Conservation (phyloP, 2,329 filamentous ascomycete species). For the Claviceps arundinis region DNA sequence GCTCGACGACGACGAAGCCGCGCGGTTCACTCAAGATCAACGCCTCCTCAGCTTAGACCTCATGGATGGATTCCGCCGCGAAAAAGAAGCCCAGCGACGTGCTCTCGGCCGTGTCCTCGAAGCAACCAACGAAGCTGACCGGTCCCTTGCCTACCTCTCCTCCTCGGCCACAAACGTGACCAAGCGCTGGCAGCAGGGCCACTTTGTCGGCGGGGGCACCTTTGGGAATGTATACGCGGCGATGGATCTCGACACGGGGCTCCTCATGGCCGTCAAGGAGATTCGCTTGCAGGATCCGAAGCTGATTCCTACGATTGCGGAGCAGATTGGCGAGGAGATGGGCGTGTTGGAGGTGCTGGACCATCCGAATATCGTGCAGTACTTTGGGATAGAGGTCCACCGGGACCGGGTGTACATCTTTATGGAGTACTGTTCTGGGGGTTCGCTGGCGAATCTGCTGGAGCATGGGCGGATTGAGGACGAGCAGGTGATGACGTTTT, state of each 20-base stretch:
- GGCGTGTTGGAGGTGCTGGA: slow-evolving; percentile 87
- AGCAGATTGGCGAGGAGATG: slow-evolving; percentile 95
- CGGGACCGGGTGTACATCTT: slow-evolving; percentile 99
- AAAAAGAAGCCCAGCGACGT: slow-evolving; percentile 73
- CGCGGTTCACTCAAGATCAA: slow-evolving; percentile 58
- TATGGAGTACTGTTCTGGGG: slow-evolving; percentile 98
- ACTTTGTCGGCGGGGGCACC: slow-evolving; percentile 90
- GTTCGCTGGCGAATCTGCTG: slow-evolving; percentile 75
- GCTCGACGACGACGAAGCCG: slow-evolving; percentile 75
- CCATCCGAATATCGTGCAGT: slow-evolving; percentile 94
- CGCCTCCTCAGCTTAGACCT: slow-evolving; percentile 59
- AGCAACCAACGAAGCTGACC: slow-evolving; percentile 88
- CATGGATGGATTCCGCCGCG: slow-evolving; percentile 66
- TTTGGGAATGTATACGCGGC: slow-evolving; percentile 96
- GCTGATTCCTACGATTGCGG: slow-evolving; percentile 83
- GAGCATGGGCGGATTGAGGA: slow-evolving; percentile 97
- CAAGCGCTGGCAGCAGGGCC: slow-evolving; percentile 96
- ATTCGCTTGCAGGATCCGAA: slow-evolving; percentile 95
- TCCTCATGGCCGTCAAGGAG: slow-evolving; percentile 97
- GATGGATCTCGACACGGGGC: slow-evolving; percentile 91
- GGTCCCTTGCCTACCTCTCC: slow-evolving; percentile 84
- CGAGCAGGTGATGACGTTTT: slow-evolving; percentile 94
- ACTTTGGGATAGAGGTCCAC: slow-evolving; percentile 96
- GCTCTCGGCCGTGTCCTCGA: slow-evolving; percentile 83
- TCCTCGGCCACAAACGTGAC: slow-evolving; percentile 91